Base-by-base conservation (phyloP, 768 basidiomycete genomes). In the Lentinula aciculospora region DNA sequence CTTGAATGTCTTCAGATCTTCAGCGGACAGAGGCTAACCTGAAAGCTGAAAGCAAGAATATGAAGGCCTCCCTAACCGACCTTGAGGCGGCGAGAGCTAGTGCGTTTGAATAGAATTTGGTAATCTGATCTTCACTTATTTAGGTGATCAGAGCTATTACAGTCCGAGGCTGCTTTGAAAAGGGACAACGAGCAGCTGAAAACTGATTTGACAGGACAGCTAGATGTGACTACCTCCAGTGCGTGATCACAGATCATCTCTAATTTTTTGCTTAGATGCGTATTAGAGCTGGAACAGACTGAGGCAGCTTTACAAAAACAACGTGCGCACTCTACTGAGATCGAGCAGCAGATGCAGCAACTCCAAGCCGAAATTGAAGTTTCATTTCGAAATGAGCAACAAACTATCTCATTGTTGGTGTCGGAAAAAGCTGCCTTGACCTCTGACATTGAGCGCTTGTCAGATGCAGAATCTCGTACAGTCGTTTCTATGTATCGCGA, bases 381-480 rank as follows among this genome's bases (percentile, higher is more conserved):
- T 1, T 59, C 66, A 27, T 66, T 74, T 39, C 76, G 81, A 62
- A 85, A 79, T 63, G 86, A 88, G 62, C 84, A 83, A 59, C 85
- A 85, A 63, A 89, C 88, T 0, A 89, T 94, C 58, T 77, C 86
- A 46, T 68, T 88, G n/a, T 76, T 94, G 13, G 89, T 92, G 19
- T 78, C 83, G 2, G 89, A 90, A 65, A 89, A 89, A 68, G 78
- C 82, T 6, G 75, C 79, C 19, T 74, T 90, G 34, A 71, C 74
- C 15, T 67, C 78, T n/a, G 81, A 85, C 40, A 67, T 88, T 40
- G 78, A 86, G 61, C 79, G 79, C 51, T 65, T 87, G 46, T 81
- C 82, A 44, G 79, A 75, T 47, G 68, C 81, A n/a, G 86, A 89
- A 65, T 71, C 76, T 39, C 76, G 91, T 92, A 68, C 9, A 77